A percentile compares a stretch with the other conserved stretches of the same genome.
phyloP scores from a whole-genome alignment of 2,329 filamentous ascomycete species.

The Rhinocladiella similis region DNA sequence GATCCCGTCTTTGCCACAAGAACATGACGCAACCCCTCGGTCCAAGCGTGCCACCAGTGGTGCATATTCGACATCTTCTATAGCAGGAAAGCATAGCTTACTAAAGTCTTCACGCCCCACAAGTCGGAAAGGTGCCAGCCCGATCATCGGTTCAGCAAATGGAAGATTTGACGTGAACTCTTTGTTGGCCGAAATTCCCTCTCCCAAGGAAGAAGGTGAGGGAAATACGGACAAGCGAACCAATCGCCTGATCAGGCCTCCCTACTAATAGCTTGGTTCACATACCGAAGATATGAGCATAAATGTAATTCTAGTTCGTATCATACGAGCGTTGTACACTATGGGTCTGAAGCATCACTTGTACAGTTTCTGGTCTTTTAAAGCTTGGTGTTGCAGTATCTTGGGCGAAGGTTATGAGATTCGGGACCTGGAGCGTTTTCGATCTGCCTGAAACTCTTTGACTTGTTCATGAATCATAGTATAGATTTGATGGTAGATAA shows the following conservation, averaged over 20 bases:
- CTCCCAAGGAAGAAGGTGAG: constrained; percentile 16
- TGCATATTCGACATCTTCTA: constrained; percentile 8
- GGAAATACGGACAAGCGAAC: constrained; percentile 13
- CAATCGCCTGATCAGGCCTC: constrained; percentile 23
- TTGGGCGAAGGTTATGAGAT: neutral
- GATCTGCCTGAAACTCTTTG: too few species aligned
- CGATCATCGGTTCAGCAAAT: constrained; percentile 13
- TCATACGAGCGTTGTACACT: neutral
- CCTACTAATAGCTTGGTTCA: constrained; percentile 19
- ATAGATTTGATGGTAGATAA: too few species aligned
- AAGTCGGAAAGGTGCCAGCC: constrained; percentile 13
- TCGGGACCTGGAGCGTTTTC: too few species aligned
- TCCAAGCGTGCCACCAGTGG: constrained; percentile 8
- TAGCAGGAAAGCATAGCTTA: constrained; percentile 13
- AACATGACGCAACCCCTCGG: constrained; percentile 2
- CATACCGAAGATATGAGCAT: neutral
- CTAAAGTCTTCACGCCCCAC: constrained; percentile 17
- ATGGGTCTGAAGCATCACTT: neutral
- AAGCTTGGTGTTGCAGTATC: neutral
- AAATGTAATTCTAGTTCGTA: neutral
- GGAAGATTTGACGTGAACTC: constrained; percentile 26
- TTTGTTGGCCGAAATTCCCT: constrained; percentile 24
- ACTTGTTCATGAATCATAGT: too few species aligned
- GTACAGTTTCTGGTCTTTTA: neutral
- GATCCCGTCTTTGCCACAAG: neutral